Conservation (phyloP, 2,329 filamentous ascomycete genomes). For the Penicillium psychrosexuale region DNA sequence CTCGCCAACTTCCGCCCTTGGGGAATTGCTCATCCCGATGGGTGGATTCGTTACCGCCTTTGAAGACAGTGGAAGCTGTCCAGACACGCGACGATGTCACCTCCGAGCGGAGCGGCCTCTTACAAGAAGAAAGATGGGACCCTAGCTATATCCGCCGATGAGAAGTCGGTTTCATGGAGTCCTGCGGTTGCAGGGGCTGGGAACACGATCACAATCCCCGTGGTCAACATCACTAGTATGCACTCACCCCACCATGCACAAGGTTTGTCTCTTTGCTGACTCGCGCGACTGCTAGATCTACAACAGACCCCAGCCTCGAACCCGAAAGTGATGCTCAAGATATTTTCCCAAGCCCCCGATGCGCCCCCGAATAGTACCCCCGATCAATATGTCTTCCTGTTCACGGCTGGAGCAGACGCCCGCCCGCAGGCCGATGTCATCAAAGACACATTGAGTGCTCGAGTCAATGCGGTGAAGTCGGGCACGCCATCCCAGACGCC, state of each 20-base stretch:
- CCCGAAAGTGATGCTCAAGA: slow-evolving; percentile 89
- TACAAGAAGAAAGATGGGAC: slow-evolving; percentile 97
- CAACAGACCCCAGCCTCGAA: slow-evolving; percentile 90
- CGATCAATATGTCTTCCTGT: slow-evolving; percentile 78
- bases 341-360: slow-evolving; percentile 68
- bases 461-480: slow-evolving; percentile 69
- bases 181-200: slow-evolving; percentile 62
- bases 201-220: slow-evolving; percentile 64
- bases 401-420: slow-evolving; percentile 73
- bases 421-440: slow-evolving; percentile 80
- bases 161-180: slow-evolving; percentile 75
- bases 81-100: slow-evolving; percentile 37
- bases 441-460: slow-evolving; percentile 73
- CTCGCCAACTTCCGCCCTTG: slow-evolving; percentile 16
- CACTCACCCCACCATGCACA: slow-evolving; percentile 6
- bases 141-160: slow-evolving; percentile 70
- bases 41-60: slow-evolving; percentile 33
- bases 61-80: slow-evolving; percentile 40
- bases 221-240: slow-evolving; percentile 80
- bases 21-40: slow-evolving; percentile 32
- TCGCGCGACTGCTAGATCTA: slow-evolving; percentile 59
- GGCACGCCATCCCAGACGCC: slow-evolving; percentile 38
- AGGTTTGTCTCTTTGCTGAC: slow-evolving; percentile 1
- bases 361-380: slow-evolving; percentile 39
- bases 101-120: slow-evolving; percentile 63